Evolutionary conservation across 495 filamentous ascomycete genomes (phyloP), one percentile per base, ranked within the genome.

Genomic region (Hypomontagnella monticulosa): DNA sequence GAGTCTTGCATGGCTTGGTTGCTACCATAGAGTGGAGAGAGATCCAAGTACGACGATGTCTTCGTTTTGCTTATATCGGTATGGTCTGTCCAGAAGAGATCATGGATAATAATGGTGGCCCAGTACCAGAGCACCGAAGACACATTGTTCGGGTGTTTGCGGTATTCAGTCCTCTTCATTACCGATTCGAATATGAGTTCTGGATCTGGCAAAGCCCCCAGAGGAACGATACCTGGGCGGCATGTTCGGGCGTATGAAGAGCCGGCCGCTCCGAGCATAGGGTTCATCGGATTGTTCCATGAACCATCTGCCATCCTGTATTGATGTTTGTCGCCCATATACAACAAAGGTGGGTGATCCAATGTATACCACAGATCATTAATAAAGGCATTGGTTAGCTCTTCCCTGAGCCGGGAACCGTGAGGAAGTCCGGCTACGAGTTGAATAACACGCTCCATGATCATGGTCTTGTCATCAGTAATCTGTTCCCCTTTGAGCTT

Each of bases 91-190:
- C 70, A 73, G 61, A 74, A 74, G 36, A 71, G 44, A 73, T 80
- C 90, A 65, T 97, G 93, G 69, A 95, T 96, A 61, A 97, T 93
- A 55, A 96, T 91, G 12, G 88, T 91, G 5, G 92, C 93, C 72
- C 93, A 85, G 66, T 97, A 93, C 82, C 93, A 97, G 10, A 97
- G 78, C 55, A 96, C 83, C 69, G 91, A 94, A 0, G 93, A 96
- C 15, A 96, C 88, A 64, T 91, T 90, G 69, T 90, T 93, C 7
- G 81, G 80, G 47, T 82, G 79, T 51, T 77, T 75, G 49, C 75
- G 73, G 69, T 78, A 83, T 51, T 78, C 69, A 12, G 71, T 75
- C 10, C 80, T 73, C 71, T 78, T 80, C 81, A 83, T 83, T 54
- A 83, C 72, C 18, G 86, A 84, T 71, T 97, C 93, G 61, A 93